A percentile compares a stretch with the other conserved stretches of the same genome.
These are phyloP conservation scores for Neurospora hispaniola DNA, from an alignment of 495 filamentous ascomycete genomes.

Conservation along the genomic window DNA sequence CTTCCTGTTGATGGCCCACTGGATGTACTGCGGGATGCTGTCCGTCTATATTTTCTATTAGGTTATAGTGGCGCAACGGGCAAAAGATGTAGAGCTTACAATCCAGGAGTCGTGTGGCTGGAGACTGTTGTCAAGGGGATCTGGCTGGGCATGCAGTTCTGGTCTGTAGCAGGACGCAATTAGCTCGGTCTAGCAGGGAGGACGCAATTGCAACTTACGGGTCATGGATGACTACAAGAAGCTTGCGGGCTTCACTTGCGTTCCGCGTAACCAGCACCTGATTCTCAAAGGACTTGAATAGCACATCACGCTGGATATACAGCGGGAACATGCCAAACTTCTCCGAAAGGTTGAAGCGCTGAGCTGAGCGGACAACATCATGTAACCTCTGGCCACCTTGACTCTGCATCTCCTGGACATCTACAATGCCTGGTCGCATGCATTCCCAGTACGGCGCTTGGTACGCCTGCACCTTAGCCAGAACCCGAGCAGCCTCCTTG, in stretches of 20 bases:
- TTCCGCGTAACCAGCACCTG: slow-evolving; percentile 71
- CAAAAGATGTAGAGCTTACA: slow-evolving; percentile 44
- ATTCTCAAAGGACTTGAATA: slow-evolving; percentile 74
- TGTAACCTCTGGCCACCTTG: slow-evolving; percentile 29
- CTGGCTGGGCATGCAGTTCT: slow-evolving; percentile 55
- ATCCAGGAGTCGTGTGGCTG: slow-evolving; percentile 78
- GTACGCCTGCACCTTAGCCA: slow-evolving; percentile 39
- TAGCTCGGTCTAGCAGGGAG: background rate
- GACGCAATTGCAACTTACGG: slow-evolving; percentile 44
- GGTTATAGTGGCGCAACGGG: slow-evolving; percentile 10
- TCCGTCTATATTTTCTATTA: slow-evolving; percentile 54
- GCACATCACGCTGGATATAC: slow-evolving; percentile 55
- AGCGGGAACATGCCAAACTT: slow-evolving; percentile 66
- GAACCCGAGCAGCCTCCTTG: slow-evolving; percentile 36
- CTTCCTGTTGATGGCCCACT: slow-evolving; percentile 62
- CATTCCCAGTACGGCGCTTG: slow-evolving; percentile 53
- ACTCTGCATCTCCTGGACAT: slow-evolving; percentile 27
- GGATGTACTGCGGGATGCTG: slow-evolving; percentile 62
- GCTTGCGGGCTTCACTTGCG: slow-evolving; percentile 27
- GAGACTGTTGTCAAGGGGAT: slow-evolving; percentile 56
- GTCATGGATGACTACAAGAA: slow-evolving; percentile 74
- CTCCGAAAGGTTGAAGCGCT: slow-evolving; percentile 56
- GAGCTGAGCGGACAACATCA: slow-evolving; percentile 67
- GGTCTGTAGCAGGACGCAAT: slow-evolving; percentile 41
- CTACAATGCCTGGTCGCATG: slow-evolving; percentile 42